Evolutionary conservation across 768 basidiomycete genomes (phyloP).

Genomic region (Tricholoma bakamatsutake): DNA sequence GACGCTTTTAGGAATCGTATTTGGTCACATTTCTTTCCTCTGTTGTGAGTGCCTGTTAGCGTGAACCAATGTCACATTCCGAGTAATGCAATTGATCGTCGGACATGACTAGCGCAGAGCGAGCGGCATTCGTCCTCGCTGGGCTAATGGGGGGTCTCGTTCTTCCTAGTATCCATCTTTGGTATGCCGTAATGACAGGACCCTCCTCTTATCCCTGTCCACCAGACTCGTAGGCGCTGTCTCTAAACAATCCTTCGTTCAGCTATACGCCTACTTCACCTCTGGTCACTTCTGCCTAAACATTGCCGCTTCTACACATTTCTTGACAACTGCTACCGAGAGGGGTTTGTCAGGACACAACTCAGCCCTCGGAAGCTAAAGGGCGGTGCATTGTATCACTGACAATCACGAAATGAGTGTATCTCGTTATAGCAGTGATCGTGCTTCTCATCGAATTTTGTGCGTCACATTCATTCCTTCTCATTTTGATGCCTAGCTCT

Average conservation of each 20-base stretch:
- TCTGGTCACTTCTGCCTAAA: slow-evolving; percentile 55
- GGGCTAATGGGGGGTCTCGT: slow-evolving; percentile 48
- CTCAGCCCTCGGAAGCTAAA: slow-evolving; percentile 35
- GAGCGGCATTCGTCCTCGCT: slow-evolving; percentile 41
- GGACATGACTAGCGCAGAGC: slow-evolving; percentile 27
- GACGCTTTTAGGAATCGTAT: slow-evolving; percentile 45
- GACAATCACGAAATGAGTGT: slow-evolving; percentile 37
- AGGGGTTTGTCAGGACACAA: slow-evolving; percentile 40
- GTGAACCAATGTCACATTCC: background rate
- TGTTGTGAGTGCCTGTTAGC: slow-evolving; percentile 30
- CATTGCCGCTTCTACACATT: slow-evolving; percentile 40
- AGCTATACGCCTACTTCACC: slow-evolving; percentile 49
- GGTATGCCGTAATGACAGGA: slow-evolving; percentile 23
- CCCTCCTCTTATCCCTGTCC: background rate
- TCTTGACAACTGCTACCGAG: slow-evolving; percentile 35
- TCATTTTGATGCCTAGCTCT: background rate
- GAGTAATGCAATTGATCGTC: slow-evolving; percentile 10
- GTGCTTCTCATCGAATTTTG: slow-evolving; percentile 53
- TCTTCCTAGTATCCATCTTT: slow-evolving; percentile 47
- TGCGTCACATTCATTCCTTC: slow-evolving; percentile 26
- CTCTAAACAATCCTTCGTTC: slow-evolving; percentile 55
- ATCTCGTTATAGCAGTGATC: slow-evolving; percentile 35
- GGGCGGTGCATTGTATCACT: slow-evolving; percentile 40
- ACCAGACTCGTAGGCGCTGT: slow-evolving; percentile 57
- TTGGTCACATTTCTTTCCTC: slow-evolving; percentile 49